phyloP scores from a whole-genome alignment of 179 eudicot species.

The Heliamphora pulchella region DNA sequence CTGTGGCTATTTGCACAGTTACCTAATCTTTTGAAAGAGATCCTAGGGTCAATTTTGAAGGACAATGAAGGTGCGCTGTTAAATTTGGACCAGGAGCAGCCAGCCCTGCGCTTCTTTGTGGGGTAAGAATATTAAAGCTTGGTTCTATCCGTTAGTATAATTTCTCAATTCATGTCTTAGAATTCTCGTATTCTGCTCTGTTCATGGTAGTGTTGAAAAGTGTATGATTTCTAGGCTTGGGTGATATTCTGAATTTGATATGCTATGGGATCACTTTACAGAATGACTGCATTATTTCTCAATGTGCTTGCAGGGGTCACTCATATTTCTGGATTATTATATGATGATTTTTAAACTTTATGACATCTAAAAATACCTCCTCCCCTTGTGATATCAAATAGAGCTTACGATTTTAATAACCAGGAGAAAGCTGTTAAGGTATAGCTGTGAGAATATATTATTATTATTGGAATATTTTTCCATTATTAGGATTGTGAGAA shows the following conservation, averaged over 20 bases:
- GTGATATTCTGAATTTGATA: background rate
- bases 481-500: no score
- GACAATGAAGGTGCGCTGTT: constrained; percentile 92
- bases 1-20: constrained; percentile 96
- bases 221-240: background rate
- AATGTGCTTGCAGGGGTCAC: background rate
- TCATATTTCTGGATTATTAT: no score
- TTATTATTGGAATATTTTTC: no score
- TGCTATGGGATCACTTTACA: no score
- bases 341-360: no score
- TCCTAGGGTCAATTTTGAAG: constrained; percentile 84
- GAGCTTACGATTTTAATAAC: no score
- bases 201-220: background rate
- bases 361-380: no score
- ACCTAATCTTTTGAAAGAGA: constrained; percentile 92
- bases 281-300: no score
- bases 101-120: constrained; percentile 95
- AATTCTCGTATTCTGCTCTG: background rate
- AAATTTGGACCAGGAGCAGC: constrained; percentile 98
- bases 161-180: background rate
- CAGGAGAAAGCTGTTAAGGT: no score
- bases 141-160: background rate
- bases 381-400: no score
- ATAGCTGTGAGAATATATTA: no score
- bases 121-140: constrained; percentile 50